These are phyloP conservation scores for Cladosporium sp. DNA, from an alignment of 2,329 filamentous ascomycete species.

Conservation along the genomic window DNA sequence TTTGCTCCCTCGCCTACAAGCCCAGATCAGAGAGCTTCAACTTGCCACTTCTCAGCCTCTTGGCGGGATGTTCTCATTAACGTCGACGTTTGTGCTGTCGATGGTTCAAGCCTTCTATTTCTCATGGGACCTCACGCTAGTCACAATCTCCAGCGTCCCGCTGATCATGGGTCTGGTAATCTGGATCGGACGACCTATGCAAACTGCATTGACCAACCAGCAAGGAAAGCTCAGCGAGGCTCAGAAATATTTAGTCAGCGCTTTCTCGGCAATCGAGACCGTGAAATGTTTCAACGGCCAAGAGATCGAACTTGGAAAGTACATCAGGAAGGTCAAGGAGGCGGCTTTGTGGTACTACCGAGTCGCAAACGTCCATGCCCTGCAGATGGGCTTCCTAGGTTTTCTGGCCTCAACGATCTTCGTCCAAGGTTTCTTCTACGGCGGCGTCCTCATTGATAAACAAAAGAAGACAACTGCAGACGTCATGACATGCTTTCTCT, in stretches of 20 bases:
- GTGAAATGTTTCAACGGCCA: constrained; percentile 83
- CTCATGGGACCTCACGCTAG: constrained; percentile 78
- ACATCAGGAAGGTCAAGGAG: constrained; percentile 49
- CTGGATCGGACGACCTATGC: constrained; percentile 55
- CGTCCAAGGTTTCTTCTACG: constrained; percentile 86
- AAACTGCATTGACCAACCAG: constrained; percentile 62
- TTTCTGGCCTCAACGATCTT: constrained; percentile 75
- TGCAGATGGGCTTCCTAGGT: constrained; percentile 67
- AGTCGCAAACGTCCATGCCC: constrained; percentile 62
- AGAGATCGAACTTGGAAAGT: constrained; percentile 61
- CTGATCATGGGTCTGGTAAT: constrained; percentile 56
- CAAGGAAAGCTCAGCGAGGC: constrained; percentile 61
- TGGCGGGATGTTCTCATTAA: constrained; percentile 60
- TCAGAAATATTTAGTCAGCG: constrained; percentile 64
- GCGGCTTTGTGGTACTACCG: constrained; percentile 59
- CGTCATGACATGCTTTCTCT: constrained; percentile 80
- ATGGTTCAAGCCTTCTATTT: constrained; percentile 67
- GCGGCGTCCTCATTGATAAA: constrained; percentile 59
- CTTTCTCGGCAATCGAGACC: constrained; percentile 68
- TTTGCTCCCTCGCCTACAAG: constrained; percentile 65
- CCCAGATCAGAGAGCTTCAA: constrained; percentile 78
- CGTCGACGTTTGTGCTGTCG: constrained; percentile 59
- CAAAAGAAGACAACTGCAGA: constrained; percentile 56
- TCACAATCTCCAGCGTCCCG: constrained; percentile 68
- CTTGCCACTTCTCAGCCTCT: constrained; percentile 72